Evolutionary conservation across 1,139 yeast genomes (phyloP).

Genomic region (Scheffersomyces insectosa): DNA sequence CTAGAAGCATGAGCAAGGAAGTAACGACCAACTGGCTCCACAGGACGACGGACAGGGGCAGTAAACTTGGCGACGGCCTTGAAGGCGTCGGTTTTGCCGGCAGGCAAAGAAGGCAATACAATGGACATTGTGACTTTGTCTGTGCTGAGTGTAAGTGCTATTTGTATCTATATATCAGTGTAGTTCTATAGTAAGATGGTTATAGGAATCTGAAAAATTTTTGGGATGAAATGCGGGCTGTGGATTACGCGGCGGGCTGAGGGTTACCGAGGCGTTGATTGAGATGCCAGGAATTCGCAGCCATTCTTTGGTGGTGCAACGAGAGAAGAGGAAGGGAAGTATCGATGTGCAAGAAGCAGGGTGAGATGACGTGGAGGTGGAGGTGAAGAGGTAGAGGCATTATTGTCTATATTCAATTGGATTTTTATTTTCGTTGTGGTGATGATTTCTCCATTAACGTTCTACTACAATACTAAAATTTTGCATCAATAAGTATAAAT

Average conservation of each 20-base stretch:
- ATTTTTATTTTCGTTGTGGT: no score
- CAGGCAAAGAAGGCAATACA: constrained; percentile 40
- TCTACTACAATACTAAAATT: no score
- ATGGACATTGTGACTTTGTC: constrained; percentile 25
- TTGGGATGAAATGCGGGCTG: constrained; percentile 13
- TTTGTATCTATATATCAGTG: neutral
- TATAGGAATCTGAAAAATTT: constrained; percentile 16
- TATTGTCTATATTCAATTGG: no score
- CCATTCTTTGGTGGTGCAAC: no score
- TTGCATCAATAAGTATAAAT: no score
- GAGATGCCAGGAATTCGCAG: no score
- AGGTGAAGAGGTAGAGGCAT: no score
- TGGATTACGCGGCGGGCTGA: neutral
- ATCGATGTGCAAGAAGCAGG: no score
- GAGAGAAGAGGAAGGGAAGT: neutral
- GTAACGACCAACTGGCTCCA: constrained; percentile 96
- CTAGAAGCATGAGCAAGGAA: constrained; percentile 97
- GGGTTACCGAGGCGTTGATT: no score
- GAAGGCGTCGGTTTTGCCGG: constrained; percentile 51
- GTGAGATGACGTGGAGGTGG: no score
- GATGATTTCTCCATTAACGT: no score
- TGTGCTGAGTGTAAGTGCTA: neutral
- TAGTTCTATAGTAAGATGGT: neutral
- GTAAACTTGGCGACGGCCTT: constrained; percentile 54
- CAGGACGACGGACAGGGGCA: constrained; percentile 76